Evolutionary conservation across 768 basidiomycete species (phyloP), one percentile per base, ranked within the genome.

Genomic region (Termitomyces sp.): DNA sequence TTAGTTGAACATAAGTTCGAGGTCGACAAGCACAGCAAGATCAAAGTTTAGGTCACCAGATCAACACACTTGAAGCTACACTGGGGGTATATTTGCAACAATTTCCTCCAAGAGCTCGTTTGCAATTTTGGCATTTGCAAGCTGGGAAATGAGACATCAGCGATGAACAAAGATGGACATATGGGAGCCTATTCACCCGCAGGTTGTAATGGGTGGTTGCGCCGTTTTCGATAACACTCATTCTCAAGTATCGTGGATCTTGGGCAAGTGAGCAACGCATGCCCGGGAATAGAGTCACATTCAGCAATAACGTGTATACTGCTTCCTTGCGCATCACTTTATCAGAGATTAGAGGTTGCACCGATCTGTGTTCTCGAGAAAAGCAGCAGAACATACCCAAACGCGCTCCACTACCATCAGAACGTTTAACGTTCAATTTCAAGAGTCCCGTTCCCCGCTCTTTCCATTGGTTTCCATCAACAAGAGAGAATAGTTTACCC

Each of bases 301-400:
- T 92, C 43, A 92, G 74, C 55, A 92, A 65, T 52, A 91, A 69
- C 2, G 87, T 77, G 66, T 84, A 86, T 19, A 91, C 89, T 0
- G 89, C 90, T 63, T 92, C 90, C 68, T 91, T 91, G 59, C 90
- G 81, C 89, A 92, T 91, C 19, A 92, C 90, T 91, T 45, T 17
- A 16, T 51, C 48, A 30, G 37, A 28, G 68, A 44, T 48, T 17
- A 54, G 43, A 9, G 17, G 30, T 21, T 35, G 19, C 30, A 12
- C 57, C 11, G 19, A 9, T 41, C 32, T 10, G 32, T n/a, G 3
- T 14, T 11, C 9, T 34, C 14, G 34, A 50, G 19, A 37, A 28
- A 57, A 52, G 48, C 43, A 59, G 58, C 39, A 54, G 70, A 16
- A 55, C 77, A 41, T 67, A 89, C 89, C 77, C 48, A 91, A 72